Percentiles rank a stretch among this genome's conserved stretches.
These are phyloP conservation scores for Pleurotus sapidus DNA, from an alignment of 768 basidiomycete species.

Conservation along the genomic window DNA sequence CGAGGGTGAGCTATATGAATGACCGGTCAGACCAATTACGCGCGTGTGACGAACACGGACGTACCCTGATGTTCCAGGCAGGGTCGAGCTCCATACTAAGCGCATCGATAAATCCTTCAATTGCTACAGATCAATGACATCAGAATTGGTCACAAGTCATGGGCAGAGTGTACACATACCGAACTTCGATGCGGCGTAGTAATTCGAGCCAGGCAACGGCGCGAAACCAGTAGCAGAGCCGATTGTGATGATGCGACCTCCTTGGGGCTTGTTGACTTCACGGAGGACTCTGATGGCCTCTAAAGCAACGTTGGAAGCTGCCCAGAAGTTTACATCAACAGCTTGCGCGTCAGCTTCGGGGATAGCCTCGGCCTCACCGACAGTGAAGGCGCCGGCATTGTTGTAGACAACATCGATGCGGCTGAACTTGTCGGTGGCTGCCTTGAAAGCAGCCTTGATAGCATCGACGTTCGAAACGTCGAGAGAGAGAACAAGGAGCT, in stretches of 20 bases:
- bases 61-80: constrained; percentile 46
- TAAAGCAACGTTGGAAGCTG: constrained; percentile 28
- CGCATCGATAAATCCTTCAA: constrained; percentile 36
- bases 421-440: constrained; percentile 28
- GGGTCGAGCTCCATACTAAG: constrained; percentile 39
- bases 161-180: constrained; percentile 10
- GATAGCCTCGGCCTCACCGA: constrained; percentile 36
- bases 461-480: constrained; percentile 32
- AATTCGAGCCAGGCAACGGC: constrained; percentile 24
- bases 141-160: constrained; percentile 7
- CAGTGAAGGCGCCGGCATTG: constrained; percentile 32
- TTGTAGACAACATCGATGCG: constrained; percentile 39
- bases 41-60: neutral
- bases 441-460: constrained; percentile 26
- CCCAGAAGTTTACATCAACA: constrained; percentile 42
- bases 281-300: constrained; percentile 32
- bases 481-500: constrained; percentile 30
- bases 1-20: constrained; percentile 12
- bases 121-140: constrained; percentile 18
- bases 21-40: neutral
- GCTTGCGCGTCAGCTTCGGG: constrained; percentile 28
- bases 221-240: constrained; percentile 28
- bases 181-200: constrained; percentile 21
- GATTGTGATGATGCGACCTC: constrained; percentile 35
- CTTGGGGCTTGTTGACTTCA: constrained; percentile 33